phyloP scores from a whole-genome alignment of 164 flowering plant genomes.

The Vitis amurensis region DNA sequence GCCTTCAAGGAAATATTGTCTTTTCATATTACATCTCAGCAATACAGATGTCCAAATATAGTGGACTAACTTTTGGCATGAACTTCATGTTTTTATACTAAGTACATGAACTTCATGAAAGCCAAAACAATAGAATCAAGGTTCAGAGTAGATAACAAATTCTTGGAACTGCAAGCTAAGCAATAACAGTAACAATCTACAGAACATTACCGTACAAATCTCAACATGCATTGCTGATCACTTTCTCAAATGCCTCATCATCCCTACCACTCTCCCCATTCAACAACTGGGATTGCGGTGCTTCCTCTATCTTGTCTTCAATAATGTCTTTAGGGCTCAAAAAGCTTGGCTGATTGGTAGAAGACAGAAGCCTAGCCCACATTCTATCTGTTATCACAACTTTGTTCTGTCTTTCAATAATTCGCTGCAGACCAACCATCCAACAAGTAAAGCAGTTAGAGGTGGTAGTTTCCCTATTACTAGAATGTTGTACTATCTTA shows the following conservation, averaged over 20 bases:
- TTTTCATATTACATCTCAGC: too few relatives aligned
- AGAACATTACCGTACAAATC: too few relatives aligned
- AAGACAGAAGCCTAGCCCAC: constrained; percentile 96
- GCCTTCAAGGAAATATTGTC: too few relatives aligned
- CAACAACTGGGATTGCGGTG: constrained; percentile 16
- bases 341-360: constrained; percentile 94
- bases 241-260: constrained; percentile 7
- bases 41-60: too few relatives aligned
- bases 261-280: constrained; percentile 8
- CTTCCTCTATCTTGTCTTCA: constrained; percentile 36
- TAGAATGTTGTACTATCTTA: too few relatives aligned
- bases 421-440: constrained; percentile 49
- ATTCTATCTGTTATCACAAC: constrained; percentile 90
- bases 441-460: background rate
- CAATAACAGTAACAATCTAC: background rate
- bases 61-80: too few relatives aligned
- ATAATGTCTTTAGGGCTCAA: constrained; percentile 36
- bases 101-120: too few relatives aligned
- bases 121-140: too few relatives aligned
- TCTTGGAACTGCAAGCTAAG: background rate
- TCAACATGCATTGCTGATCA: background rate
- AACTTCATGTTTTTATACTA: too few relatives aligned
- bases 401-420: constrained; percentile 62
- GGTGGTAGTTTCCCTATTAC: too few relatives aligned
- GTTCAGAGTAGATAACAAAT: too few relatives aligned